Percentiles rank a stretch among this genome's conserved stretches.
These are phyloP conservation scores for Citrullus colocynthis DNA, from an alignment of 306 rosid genomes.

Conservation along the genomic window DNA sequence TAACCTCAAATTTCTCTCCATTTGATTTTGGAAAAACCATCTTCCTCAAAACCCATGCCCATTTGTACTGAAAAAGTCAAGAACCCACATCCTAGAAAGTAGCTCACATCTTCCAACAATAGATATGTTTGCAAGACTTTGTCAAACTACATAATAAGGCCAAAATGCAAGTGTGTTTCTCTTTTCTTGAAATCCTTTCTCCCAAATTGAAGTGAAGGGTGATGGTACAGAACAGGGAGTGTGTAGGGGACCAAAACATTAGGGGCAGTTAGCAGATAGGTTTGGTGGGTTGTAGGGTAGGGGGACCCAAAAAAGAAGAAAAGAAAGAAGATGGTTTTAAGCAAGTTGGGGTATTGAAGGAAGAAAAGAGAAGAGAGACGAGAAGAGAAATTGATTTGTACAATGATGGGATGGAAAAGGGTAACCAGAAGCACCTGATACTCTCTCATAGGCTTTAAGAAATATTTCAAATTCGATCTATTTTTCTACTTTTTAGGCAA, in stretches of 20 bases:
- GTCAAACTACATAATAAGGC: not conserved
- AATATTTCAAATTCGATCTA: conserved; percentile 31
- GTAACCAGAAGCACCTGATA: conserved; percentile 61
- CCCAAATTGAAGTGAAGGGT: not conserved
- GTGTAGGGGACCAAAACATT: not conserved
- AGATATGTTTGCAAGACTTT: not conserved
- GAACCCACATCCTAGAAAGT: not conserved
- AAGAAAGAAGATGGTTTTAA: not conserved
- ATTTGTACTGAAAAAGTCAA: not conserved
- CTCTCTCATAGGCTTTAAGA: conserved; percentile 28
- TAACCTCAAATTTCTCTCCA: not conserved
- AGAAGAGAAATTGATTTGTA: conserved; percentile 4
- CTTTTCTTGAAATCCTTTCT: not conserved
- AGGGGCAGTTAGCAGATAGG: not conserved
- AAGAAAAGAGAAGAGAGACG: not conserved
- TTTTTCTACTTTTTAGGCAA: conserved; percentile 22
- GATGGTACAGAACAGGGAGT: not conserved
- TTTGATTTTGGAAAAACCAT: not conserved
- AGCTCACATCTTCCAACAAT: not conserved
- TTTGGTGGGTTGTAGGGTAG: not conserved
- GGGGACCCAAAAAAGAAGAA: not conserved
- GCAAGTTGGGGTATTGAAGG: not conserved
- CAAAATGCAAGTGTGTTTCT: not conserved
- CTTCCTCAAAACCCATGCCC: not conserved
- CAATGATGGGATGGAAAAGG: conserved; percentile 50